These are phyloP conservation scores for Dothiorella sarmentorum DNA, from an alignment of 2,329 filamentous ascomycete genomes.

Conservation along the genomic window DNA sequence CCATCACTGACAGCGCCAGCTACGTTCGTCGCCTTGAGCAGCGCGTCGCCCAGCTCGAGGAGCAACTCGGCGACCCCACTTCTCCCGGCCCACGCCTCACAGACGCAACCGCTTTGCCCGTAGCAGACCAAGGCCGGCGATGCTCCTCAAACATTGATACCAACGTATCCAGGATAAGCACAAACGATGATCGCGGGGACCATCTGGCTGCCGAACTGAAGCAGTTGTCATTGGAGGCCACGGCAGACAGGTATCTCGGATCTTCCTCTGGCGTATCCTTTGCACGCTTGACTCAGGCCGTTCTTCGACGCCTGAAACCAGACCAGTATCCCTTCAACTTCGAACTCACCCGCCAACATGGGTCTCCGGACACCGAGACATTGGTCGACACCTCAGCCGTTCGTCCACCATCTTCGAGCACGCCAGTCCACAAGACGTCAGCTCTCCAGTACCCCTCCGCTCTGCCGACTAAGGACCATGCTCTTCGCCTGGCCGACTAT, in stretches of 20 bases:
- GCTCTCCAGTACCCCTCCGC: not conserved
- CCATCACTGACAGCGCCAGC: not conserved
- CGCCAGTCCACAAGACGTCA: not conserved
- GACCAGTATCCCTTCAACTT: slow-evolving; percentile 22
- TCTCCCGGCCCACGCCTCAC: not conserved
- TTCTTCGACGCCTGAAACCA: slow-evolving; percentile 27
- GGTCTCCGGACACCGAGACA: not conserved
- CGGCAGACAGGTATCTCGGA: slow-evolving; percentile 45
- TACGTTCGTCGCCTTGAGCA: slow-evolving; percentile 8
- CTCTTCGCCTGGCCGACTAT: slow-evolving; percentile 29
- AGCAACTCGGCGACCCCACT: not conserved
- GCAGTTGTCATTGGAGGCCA: slow-evolving; percentile 39
- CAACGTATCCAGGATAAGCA: not conserved
- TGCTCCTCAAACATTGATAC: not conserved
- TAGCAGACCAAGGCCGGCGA: too few relatives aligned
- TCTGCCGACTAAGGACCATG: not conserved
- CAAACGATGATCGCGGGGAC: not conserved
- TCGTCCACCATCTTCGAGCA: not conserved
- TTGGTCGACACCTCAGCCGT: not conserved
- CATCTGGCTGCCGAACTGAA: slow-evolving; percentile 24
- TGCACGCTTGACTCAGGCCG: slow-evolving; percentile 25
- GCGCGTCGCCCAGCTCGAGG: not conserved
- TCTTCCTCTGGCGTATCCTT: slow-evolving; percentile 46
- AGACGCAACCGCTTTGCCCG: not conserved
- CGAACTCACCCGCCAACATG: not conserved